Conservation (phyloP, 1,139 yeast genomes). For the Suzukiozyma palmioleophila region DNA sequence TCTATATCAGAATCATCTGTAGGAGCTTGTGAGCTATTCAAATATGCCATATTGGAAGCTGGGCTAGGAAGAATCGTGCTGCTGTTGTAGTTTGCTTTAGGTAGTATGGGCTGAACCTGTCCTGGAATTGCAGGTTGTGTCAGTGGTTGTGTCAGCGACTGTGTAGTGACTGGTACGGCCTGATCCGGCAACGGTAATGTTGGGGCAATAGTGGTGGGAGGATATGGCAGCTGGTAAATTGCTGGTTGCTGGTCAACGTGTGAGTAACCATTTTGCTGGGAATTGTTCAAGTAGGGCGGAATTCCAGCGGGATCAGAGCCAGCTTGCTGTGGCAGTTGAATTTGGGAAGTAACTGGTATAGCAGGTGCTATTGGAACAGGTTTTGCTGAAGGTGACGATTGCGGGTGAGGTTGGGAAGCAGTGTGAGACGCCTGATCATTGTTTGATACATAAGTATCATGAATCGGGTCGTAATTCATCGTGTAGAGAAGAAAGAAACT, state of each 20-base stretch:
- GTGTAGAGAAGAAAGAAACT: background rate
- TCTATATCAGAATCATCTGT: slow-evolving; percentile 6
- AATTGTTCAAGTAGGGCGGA: too few species aligned
- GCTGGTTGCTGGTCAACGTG: background rate
- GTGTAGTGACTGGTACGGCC: background rate
- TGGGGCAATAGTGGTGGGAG: background rate
- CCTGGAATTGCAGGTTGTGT: too few species aligned
- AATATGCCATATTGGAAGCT: background rate
- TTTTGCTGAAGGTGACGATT: background rate
- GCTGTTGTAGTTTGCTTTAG: too few species aligned
- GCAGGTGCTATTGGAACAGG: background rate
- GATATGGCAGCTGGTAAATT: background rate
- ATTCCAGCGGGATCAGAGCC: background rate
- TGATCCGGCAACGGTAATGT: background rate
- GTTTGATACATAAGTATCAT: slow-evolving; percentile 19
- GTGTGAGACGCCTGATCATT: slow-evolving; percentile 1
- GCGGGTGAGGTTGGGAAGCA: background rate
- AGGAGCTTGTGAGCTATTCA: slow-evolving; percentile 3
- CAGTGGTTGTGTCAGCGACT: background rate
- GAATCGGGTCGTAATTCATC: slow-evolving; percentile 33
- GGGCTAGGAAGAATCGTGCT: too few species aligned
- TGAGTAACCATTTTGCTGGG: background rate
- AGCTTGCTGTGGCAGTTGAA: background rate
- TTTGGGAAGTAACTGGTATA: background rate
- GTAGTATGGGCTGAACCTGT: too few species aligned